phyloP scores from a whole-genome alignment of 768 basidiomycete species.

The Wakefieldia striispora region DNA sequence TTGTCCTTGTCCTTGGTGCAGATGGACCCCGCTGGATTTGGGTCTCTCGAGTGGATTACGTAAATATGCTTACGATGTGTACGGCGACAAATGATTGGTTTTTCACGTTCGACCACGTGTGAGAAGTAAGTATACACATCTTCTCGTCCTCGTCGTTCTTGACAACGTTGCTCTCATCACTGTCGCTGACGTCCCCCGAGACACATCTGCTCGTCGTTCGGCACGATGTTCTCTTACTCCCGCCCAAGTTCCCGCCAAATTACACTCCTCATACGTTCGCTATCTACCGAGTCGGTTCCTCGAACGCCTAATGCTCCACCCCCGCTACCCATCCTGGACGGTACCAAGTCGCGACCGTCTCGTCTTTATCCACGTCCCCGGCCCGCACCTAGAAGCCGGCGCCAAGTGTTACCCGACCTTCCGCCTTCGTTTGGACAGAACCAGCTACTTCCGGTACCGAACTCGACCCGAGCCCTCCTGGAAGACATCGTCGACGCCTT shows the following conservation, averaged over 20 bases:
- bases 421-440: constrained; percentile 77
- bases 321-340: constrained; percentile 29
- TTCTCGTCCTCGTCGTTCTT: background rate
- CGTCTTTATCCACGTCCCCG: constrained; percentile 46
- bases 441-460: constrained; percentile 76
- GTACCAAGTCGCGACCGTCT: constrained; percentile 30
- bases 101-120: constrained; percentile 13
- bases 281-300: constrained; percentile 28
- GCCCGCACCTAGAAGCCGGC: constrained; percentile 24
- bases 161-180: background rate
- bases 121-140: background rate
- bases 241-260: constrained; percentile 13
- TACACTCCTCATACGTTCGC: constrained; percentile 16
- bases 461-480: constrained; percentile 75
- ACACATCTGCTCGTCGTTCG: constrained; percentile 10
- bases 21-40: constrained; percentile 16
- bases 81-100: background rate
- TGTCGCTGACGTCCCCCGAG: constrained; percentile 7
- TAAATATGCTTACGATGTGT: constrained; percentile 3
- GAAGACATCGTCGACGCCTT: constrained; percentile 80
- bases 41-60: constrained; percentile 1
- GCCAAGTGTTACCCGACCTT: constrained; percentile 47
- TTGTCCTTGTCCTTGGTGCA: too few species aligned
- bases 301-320: constrained; percentile 29
- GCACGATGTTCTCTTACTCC: constrained; percentile 25